Conservation (phyloP, 192 early-diverging fungal species). For the Obelidium mucronatum region DNA sequence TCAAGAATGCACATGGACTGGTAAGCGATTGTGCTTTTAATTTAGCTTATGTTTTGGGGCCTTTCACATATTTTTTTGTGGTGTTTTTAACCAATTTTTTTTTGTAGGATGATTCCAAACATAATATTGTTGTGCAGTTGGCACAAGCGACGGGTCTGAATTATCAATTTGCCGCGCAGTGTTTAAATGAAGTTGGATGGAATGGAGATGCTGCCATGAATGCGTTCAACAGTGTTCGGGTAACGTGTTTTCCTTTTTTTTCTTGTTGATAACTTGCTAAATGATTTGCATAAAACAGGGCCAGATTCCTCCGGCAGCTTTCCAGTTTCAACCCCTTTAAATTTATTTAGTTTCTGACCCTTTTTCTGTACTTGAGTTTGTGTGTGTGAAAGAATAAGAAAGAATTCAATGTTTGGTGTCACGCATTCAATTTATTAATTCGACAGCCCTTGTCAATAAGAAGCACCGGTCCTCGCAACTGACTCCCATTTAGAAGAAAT, state of each 20-base stretch:
- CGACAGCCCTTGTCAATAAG: not conserved
- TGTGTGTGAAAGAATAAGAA: constrained; percentile 3
- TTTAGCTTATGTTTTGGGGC: not conserved
- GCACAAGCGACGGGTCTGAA: constrained; percentile 46
- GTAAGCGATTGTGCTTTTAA: constrained; percentile 15
- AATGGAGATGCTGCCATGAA: constrained; percentile 33
- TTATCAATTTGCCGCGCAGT: constrained; percentile 44
- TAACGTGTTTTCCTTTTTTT: constrained; percentile 1
- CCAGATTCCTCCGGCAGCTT: constrained; percentile 27
- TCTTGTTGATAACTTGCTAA: not conserved
- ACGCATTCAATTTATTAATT: not conserved
- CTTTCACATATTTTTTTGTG: not conserved
- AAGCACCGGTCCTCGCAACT: constrained; percentile 17
- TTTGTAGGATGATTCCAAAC: constrained; percentile 42
- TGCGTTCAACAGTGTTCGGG: constrained; percentile 45
- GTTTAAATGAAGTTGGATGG: constrained; percentile 47
- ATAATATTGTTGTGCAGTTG: constrained; percentile 39
- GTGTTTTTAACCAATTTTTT: not conserved
- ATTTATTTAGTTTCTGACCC: not conserved
- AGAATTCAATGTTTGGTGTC: not conserved
- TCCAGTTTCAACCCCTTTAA: constrained; percentile 16
- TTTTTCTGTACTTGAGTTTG: constrained; percentile 1
- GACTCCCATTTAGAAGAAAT: constrained; percentile 43
- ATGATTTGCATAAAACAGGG: not conserved
- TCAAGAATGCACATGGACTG: constrained; percentile 39